Conservation (phyloP, 2,329 filamentous ascomycete genomes). For the Alternaria solani region DNA sequence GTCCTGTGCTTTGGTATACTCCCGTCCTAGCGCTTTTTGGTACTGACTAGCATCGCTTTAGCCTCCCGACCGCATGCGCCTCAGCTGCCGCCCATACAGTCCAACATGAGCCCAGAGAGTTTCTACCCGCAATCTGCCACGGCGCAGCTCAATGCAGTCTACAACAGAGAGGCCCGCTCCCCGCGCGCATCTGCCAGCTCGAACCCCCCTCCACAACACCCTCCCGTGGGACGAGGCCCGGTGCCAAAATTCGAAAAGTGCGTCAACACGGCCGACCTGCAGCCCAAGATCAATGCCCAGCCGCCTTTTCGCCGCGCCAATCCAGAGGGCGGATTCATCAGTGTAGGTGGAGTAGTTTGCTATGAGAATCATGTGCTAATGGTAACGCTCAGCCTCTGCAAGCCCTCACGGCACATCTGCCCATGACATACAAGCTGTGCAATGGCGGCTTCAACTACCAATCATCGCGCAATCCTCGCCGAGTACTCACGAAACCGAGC, state of each 20-base stretch:
- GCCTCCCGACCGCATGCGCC: slow-evolving; percentile 63
- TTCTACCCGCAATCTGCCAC: slow-evolving; percentile 76
- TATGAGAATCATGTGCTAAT: slow-evolving; percentile 24
- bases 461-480: slow-evolving; percentile 91
- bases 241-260: slow-evolving; percentile 90
- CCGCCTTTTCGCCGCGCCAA: slow-evolving; percentile 92
- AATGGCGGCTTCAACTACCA: slow-evolving; percentile 99
- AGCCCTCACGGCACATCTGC: slow-evolving; percentile 91
- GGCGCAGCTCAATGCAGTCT: slow-evolving; percentile 73
- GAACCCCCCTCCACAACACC: slow-evolving; percentile 59
- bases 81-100: slow-evolving; percentile 78
- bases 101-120: slow-evolving; percentile 73
- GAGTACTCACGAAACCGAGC: slow-evolving; percentile 97
- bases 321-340: slow-evolving; percentile 97
- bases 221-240: slow-evolving; percentile 64
- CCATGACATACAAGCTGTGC: slow-evolving; percentile 96
- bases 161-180: slow-evolving; percentile 62
- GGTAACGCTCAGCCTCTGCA: slow-evolving; percentile 76
- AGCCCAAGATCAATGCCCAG: slow-evolving; percentile 84
- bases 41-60: slow-evolving; percentile 37
- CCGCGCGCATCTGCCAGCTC: slow-evolving; percentile 54
- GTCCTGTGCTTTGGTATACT: slow-evolving; percentile 9
- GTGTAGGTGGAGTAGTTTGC: slow-evolving; percentile 67
- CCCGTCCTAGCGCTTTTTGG: slow-evolving; percentile 17
- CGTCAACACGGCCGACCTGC: slow-evolving; percentile 74